These are phyloP conservation scores for Citrus inodora DNA, from an alignment of 345 rosid genomes.

Conservation along the genomic window DNA sequence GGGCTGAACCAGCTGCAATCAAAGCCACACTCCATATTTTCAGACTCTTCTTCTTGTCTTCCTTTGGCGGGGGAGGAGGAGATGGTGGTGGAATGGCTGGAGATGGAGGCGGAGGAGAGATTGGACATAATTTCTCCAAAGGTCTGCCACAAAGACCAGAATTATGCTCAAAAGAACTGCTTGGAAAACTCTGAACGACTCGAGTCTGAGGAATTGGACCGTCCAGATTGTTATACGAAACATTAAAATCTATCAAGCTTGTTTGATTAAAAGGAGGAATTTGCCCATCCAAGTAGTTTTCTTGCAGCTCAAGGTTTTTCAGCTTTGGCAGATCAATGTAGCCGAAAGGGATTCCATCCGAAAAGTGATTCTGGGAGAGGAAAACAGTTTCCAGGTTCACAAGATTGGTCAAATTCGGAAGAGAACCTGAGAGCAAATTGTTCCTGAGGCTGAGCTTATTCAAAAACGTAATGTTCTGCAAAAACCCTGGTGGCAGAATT, in stretches of 20 bases:
- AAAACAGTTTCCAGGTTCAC: constrained; percentile 23
- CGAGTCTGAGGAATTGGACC: constrained; percentile 44
- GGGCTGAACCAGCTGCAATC: constrained; percentile 28
- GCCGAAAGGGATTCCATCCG: constrained; percentile 32
- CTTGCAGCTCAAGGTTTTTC: constrained; percentile 36
- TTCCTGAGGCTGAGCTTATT: constrained; percentile 37
- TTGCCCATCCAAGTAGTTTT: constrained; percentile 34
- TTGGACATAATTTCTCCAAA: constrained; percentile 27
- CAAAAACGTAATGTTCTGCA: constrained; percentile 37
- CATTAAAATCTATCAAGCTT: constrained; percentile 37
- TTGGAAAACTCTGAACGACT: constrained; percentile 31
- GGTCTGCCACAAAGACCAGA: constrained; percentile 45
- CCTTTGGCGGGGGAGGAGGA: constrained; percentile 10
- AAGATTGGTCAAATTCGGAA: constrained; percentile 39
- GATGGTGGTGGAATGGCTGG: not conserved
- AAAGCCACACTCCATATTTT: constrained; percentile 24
- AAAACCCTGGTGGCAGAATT: constrained; percentile 38
- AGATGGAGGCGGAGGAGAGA: constrained; percentile 14
- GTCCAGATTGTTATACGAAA: constrained; percentile 39
- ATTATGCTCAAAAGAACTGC: constrained; percentile 37
- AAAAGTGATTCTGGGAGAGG: constrained; percentile 41
- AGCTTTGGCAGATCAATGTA: constrained; percentile 32
- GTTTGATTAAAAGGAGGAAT: constrained; percentile 47
- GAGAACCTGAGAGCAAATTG: constrained; percentile 37
- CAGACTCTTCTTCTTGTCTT: constrained; percentile 10